These are phyloP conservation scores for Acarospora socialis DNA, from an alignment of 2,329 filamentous ascomycete genomes.

Conservation along the genomic window DNA sequence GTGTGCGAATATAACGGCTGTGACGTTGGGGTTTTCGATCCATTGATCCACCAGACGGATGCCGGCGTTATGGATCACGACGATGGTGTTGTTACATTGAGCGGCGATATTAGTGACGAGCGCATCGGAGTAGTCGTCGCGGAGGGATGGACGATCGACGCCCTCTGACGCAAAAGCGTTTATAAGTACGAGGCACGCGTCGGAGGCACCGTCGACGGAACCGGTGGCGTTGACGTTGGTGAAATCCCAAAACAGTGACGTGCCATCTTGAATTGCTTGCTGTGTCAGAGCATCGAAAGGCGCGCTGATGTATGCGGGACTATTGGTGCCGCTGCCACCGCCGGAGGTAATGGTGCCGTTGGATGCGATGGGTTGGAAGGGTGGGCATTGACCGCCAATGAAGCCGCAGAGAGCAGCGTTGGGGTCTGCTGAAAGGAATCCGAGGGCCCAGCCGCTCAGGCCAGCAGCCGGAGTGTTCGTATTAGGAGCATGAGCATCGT, in stretches of 20 bases:
- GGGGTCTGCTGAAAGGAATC: too few relatives aligned
- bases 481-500: too few relatives aligned
- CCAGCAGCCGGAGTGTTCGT: too few relatives aligned
- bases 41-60: slow-evolving; percentile 46
- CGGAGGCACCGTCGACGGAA: slow-evolving; percentile 29
- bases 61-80: slow-evolving; percentile 51
- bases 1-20: slow-evolving; percentile 49
- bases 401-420: too few relatives aligned
- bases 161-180: slow-evolving; percentile 36
- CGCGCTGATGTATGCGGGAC: slow-evolving; percentile 34
- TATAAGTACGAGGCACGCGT: slow-evolving; percentile 42
- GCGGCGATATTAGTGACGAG: slow-evolving; percentile 44
- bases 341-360: slow-evolving; percentile 35
- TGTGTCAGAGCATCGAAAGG: slow-evolving; percentile 44
- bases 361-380: too few relatives aligned
- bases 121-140: slow-evolving; percentile 34
- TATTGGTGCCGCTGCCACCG: slow-evolving; percentile 36
- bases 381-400: too few relatives aligned
- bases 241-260: slow-evolving; percentile 47
- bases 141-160: slow-evolving; percentile 23
- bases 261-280: slow-evolving; percentile 40
- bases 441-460: too few relatives aligned
- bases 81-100: slow-evolving; percentile 47
- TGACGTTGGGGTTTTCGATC: slow-evolving; percentile 49
- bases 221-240: slow-evolving; percentile 31